Percentiles rank a stretch among this genome's conserved stretches.
These are phyloP conservation scores for Acanthamoeba healyi DNA, from an alignment of 208 protist species.

Conservation along the genomic window DNA sequence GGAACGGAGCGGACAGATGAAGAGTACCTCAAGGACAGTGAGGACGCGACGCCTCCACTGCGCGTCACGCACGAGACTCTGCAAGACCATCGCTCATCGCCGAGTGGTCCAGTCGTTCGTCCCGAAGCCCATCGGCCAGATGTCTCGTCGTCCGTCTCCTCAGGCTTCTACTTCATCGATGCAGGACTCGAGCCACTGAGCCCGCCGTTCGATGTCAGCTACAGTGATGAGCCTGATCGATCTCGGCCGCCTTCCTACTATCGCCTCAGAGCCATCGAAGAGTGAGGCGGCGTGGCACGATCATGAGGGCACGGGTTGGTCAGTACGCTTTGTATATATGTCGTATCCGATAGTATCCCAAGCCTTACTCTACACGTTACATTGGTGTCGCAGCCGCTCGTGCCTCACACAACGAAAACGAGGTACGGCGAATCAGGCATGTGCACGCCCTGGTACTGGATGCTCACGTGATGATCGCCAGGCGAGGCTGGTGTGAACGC, in stretches of 20 bases:
- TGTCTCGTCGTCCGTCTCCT: not conserved
- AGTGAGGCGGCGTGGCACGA: not conserved
- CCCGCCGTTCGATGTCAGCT: not conserved
- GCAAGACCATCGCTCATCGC: too few species aligned
- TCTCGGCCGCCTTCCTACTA: not conserved
- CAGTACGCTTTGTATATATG: too few species aligned
- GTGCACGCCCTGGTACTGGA: not conserved
- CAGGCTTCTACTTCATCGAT: not conserved
- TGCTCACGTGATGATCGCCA: constrained; percentile 3
- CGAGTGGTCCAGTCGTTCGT: too few species aligned
- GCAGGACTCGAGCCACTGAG: not conserved
- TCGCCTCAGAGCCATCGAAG: not conserved
- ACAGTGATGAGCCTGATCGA: not conserved
- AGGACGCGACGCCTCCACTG: not conserved
- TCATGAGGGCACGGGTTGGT: too few species aligned
- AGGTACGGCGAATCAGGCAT: not conserved
- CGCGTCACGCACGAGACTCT: not conserved
- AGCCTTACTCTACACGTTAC: not conserved
- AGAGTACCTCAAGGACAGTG: constrained; percentile 29
- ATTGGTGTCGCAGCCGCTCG: not conserved
- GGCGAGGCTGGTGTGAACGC: not conserved
- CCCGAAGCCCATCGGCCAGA: too few species aligned
- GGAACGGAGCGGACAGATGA: constrained; percentile 32
- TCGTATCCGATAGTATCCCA: too few species aligned
- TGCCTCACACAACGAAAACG: not conserved